Conservation (phyloP, 352 stramenopile species). For the Phytopythium mirpurense region DNA sequence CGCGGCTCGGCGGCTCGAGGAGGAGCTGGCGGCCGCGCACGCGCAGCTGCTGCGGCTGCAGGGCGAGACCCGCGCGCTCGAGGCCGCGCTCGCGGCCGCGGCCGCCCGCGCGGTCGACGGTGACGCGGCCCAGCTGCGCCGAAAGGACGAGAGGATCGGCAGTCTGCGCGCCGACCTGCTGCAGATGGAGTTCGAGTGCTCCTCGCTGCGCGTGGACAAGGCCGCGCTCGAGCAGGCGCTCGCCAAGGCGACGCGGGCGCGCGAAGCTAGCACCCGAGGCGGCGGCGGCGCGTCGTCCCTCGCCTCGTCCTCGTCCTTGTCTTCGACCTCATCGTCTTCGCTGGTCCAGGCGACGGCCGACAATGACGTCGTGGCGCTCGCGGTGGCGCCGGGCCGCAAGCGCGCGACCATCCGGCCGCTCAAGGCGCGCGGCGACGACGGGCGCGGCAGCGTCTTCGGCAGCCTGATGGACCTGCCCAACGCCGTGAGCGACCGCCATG, state of each 20-base stretch:
- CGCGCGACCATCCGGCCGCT: constrained; percentile 28
- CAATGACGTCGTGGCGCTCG: too few species aligned
- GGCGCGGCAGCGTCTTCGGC: constrained; percentile 30
- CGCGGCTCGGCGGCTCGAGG: constrained; percentile 43
- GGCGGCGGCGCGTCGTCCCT: too few species aligned
- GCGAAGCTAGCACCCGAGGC: too few species aligned
- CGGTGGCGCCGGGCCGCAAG: constrained; percentile 7
- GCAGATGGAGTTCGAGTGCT: constrained; percentile 66
- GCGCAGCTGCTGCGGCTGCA: constrained; percentile 39
- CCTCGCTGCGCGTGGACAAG: constrained; percentile 43
- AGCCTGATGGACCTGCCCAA: constrained; percentile 65
- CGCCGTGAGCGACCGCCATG: constrained; percentile 21
- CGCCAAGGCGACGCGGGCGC: too few species aligned
- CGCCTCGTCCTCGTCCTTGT: too few species aligned
- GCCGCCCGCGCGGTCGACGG: constrained; percentile 12
- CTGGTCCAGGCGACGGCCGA: too few species aligned
- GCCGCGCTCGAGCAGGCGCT: constrained; percentile 14
- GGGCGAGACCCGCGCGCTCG: constrained; percentile 30
- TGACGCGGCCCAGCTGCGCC: constrained; percentile 26
- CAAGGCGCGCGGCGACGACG: constrained; percentile 11
- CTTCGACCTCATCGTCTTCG: too few species aligned
- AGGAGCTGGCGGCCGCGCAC: constrained; percentile 35
- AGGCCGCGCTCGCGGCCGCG: constrained; percentile 26
- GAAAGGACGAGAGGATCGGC: constrained; percentile 44
- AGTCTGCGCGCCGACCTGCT: constrained; percentile 51